These are phyloP conservation scores for Hortaea sp. DNA, from an alignment of 2,329 filamentous ascomycete species.

Conservation along the genomic window DNA sequence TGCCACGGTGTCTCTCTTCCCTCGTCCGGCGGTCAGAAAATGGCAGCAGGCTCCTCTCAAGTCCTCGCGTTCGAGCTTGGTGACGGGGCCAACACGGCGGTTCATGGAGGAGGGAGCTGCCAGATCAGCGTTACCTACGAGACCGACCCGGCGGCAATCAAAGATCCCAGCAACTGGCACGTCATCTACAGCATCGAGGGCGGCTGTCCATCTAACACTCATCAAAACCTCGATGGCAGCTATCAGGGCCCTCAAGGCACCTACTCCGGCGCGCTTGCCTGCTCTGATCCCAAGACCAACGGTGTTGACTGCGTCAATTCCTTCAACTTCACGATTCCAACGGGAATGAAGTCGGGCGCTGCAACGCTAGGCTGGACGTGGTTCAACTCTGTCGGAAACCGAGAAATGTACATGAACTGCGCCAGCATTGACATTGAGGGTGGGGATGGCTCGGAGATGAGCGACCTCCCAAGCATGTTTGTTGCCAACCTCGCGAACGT, in stretches of 20 bases:
- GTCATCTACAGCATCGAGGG: constrained; percentile 84
- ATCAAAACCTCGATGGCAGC: constrained; percentile 41
- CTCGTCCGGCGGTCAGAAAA: constrained; percentile 41
- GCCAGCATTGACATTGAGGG: constrained; percentile 58
- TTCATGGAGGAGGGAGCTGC: constrained; percentile 87
- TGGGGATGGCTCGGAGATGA: constrained; percentile 45
- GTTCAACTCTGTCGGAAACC: constrained; percentile 86
- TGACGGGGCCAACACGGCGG: constrained; percentile 38
- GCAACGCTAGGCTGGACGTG: constrained; percentile 86
- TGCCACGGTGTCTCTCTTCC: constrained; percentile 50
- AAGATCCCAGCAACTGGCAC: constrained; percentile 60
- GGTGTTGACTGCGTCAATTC: constrained; percentile 4
- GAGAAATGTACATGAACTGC: constrained; percentile 98
- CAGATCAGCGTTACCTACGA: constrained; percentile 83
- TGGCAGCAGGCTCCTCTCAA: constrained; percentile 53
- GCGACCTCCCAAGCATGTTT: constrained; percentile 63
- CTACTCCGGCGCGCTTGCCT: constrained; percentile 5
- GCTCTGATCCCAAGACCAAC: constrained; percentile 6
- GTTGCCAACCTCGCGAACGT: constrained; percentile 55
- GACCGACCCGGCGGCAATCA: constrained; percentile 47
- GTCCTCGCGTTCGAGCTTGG: constrained; percentile 48
- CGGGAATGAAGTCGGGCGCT: constrained; percentile 61
- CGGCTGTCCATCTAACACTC: constrained; percentile 60
- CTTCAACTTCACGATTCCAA: constrained; percentile 64
- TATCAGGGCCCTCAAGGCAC: constrained; percentile 17